Evolutionary conservation across 2,329 filamentous ascomycete genomes (phyloP), one percentile per base, ranked within the genome.

Genomic region (Xylariaceae sp.): DNA sequence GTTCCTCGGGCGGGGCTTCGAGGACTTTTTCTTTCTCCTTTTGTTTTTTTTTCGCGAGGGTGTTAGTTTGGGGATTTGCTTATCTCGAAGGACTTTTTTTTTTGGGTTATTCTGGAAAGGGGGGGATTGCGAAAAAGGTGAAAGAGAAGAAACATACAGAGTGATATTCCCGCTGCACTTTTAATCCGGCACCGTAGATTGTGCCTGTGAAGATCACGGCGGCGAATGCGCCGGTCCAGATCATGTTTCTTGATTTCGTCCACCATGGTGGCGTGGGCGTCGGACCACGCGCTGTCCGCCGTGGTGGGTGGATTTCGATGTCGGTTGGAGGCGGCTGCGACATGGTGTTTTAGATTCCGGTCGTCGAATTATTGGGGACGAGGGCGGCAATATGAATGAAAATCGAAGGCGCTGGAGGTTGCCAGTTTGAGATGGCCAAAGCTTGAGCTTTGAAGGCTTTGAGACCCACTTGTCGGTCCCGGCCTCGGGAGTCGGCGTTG

Each of bases 121-220:
- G 35, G 34, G 26, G 40, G 42, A 41, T 30, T 27, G 7, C 4
- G 12, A 39, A 32, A 19, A 27, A n/a, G 19, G 26, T n/a, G 19
- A n/a, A 40, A 40, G 3, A 27, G 34, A 40, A 46, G 6, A 5
- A 11, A 58, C 64, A 40, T 55, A 77, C 76, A 62, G 75, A 66
- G 58, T 71, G 67, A 61, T 72, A 77, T 58, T 80, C 75, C 55
- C 73, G 69, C 56, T 77, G 74, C 47, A 72, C 71, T 67, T 79
- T 79, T 45, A 80, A 64, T 45, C 74, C 73, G 5, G 77, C 77
- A 50, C 77, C 77, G 53, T 77, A 78, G 46, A 76, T 69, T 44
- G 73, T 66, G 55, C 76, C 76, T 34, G 77, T 74, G 55, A 74
- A 68, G 56, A 77, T 71, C 54, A 77, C 71, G 56, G 75, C 75